phyloP scores from a whole-genome alignment of 305 asterid species.

The Solanum aculeatissimum region DNA sequence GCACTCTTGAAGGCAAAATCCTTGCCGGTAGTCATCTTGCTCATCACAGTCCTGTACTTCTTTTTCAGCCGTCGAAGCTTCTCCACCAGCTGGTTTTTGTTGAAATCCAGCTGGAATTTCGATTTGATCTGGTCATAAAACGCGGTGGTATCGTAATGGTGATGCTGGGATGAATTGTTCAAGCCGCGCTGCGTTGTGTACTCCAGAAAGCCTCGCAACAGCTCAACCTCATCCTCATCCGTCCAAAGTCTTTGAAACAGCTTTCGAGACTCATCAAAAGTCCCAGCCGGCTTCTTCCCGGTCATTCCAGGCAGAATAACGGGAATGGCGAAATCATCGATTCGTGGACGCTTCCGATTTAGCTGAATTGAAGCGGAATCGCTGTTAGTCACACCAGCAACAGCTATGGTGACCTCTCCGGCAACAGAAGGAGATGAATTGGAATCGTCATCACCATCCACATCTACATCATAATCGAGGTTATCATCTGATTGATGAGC shows the following conservation, averaged over 20 bases:
- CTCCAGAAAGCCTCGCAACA: conserved; percentile 74
- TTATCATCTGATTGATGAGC: conserved; percentile 14
- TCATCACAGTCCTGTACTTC: conserved; percentile 69
- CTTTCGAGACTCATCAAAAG: conserved; percentile 68
- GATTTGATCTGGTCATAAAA: conserved; percentile 86
- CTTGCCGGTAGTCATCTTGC: conserved; percentile 60
- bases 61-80: conserved; percentile 86
- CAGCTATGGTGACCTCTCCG: conserved; percentile 7
- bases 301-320: not conserved
- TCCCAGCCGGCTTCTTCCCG: conserved; percentile 33
- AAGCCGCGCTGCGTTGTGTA: conserved; percentile 64
- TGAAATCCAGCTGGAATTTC: conserved; percentile 85
- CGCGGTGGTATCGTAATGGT: conserved; percentile 84
- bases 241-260: conserved; percentile 95
- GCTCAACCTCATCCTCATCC: conserved; percentile 92
- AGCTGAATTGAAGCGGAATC: conserved; percentile 29
- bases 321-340: conserved; percentile 17
- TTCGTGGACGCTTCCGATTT: conserved; percentile 11
- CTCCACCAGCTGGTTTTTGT: conserved; percentile 87
- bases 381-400: conserved; percentile 31
- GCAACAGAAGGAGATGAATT: conserved; percentile 31
- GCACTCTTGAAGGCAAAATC: conserved; percentile 69
- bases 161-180: conserved; percentile 32
- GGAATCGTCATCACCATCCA: conserved; percentile 35
- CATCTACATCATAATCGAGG: conserved; percentile 40